A percentile compares a stretch with the other conserved stretches of the same genome.
Conservation (phyloP, 441 rosid species). For the Syzygium syzygioides region DNA sequence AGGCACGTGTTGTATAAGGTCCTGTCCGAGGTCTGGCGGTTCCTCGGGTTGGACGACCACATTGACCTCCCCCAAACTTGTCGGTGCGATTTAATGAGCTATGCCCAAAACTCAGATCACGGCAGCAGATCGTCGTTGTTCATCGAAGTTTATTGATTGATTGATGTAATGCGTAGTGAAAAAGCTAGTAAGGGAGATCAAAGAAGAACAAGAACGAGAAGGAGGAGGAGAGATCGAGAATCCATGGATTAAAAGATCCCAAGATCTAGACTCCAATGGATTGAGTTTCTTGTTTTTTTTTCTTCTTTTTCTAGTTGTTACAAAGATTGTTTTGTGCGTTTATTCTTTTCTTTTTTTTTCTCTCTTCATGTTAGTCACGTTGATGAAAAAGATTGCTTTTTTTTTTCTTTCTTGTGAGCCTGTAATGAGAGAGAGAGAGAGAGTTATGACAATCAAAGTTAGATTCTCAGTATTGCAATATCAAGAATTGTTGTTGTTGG, state of each 20-base stretch:
- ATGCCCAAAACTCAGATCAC: neutral
- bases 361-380: neutral
- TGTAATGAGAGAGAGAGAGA: neutral
- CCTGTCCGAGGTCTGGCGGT: constrained; percentile 4
- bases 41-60: constrained; percentile 1
- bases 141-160: neutral
- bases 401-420: neutral
- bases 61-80: constrained; percentile 10
- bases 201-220: neutral
- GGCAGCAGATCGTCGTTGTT: neutral
- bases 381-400: neutral
- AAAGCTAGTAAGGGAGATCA: neutral
- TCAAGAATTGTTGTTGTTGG: neutral
- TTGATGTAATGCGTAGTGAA: neutral
- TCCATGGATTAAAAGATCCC: neutral
- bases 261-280: neutral
- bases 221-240: neutral
- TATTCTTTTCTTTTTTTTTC: neutral
- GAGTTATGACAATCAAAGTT: neutral
- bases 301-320: neutral
- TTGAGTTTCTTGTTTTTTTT: neutral
- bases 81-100: neutral
- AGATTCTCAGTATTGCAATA: neutral
- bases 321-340: neutral
- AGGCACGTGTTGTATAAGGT: constrained; percentile 10